A percentile compares a stretch with the other conserved stretches of the same genome.
Evolutionary conservation across 306 rosid genomes (phyloP).

Genomic region (Pachyrhizus erosus): DNA sequence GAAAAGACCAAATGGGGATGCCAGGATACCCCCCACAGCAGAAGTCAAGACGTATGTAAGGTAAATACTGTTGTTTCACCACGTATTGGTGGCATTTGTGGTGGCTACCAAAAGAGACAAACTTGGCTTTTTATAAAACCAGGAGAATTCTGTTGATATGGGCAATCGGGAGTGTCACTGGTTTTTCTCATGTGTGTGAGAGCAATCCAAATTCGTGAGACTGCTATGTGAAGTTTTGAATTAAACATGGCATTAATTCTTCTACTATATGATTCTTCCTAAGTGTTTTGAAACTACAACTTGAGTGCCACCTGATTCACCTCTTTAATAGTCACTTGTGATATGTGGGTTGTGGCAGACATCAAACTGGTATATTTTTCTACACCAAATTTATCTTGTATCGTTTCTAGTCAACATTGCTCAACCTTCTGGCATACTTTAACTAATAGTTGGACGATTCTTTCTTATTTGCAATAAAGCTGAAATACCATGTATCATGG

Average conservation of each 20-base stretch:
- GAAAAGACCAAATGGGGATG: conserved; percentile 80
- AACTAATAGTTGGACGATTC: conserved; percentile 1
- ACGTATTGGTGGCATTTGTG: neutral
- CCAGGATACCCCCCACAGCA: conserved; percentile 82
- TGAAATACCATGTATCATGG: conserved; percentile 31
- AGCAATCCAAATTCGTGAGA: conserved; percentile 24
- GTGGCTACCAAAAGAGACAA: conserved; percentile 17
- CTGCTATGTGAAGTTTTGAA: conserved; percentile 31
- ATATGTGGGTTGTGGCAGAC: conserved; percentile 29
- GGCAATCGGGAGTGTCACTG: conserved; percentile 3
- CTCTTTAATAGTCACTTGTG: conserved; percentile 16
- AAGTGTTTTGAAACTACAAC: conserved; percentile 20
- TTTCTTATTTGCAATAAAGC: conserved; percentile 24
- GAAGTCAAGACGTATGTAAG: conserved; percentile 77
- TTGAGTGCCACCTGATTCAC: conserved; percentile 14
- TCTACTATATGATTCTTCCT: neutral
- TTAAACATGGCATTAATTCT: conserved; percentile 10
- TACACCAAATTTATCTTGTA: conserved; percentile 2
- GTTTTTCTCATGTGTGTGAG: conserved; percentile 22
- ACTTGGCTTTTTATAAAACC: conserved; percentile 28
- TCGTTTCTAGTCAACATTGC: neutral
- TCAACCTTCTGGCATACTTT: conserved; percentile 22
- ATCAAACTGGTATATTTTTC: neutral
- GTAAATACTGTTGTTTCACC: conserved; percentile 39
- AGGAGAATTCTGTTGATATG: neutral